phyloP scores from a whole-genome alignment of 2,329 filamentous ascomycete species.

The Pestalotiopsis sp. region DNA sequence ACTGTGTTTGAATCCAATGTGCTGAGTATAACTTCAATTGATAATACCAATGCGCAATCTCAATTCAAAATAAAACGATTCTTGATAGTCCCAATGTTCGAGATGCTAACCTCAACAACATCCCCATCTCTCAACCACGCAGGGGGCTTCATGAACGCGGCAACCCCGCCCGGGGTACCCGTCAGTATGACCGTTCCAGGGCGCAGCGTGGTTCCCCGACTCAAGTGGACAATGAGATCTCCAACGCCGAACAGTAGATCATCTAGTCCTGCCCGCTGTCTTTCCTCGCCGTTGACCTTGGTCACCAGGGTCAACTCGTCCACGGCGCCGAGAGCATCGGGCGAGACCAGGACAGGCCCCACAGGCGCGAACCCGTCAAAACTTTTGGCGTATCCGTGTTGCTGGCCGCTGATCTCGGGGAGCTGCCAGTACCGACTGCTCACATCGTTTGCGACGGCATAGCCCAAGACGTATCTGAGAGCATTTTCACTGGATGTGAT shows the following conservation, averaged over 20 bases:
- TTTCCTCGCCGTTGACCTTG: constrained; percentile 51
- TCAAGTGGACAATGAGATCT: not conserved
- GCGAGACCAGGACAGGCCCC: constrained; percentile 53
- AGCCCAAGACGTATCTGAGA: constrained; percentile 63
- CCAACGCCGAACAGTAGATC: constrained; percentile 22
- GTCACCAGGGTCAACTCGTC: constrained; percentile 43
- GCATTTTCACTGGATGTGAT: constrained; percentile 54
- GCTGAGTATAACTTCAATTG: no score
- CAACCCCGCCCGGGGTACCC: constrained; percentile 1
- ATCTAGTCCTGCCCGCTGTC: constrained; percentile 53
- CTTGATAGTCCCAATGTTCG: not conserved
- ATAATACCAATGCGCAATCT: no score
- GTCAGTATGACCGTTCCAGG: constrained; percentile 1
- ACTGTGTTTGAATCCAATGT: no score
- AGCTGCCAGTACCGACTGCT: constrained; percentile 61
- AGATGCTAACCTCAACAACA: not conserved
- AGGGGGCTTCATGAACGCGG: not conserved
- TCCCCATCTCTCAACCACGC: not conserved
- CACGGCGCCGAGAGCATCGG: constrained; percentile 42
- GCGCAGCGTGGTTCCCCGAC: not conserved
- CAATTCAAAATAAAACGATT: not conserved
- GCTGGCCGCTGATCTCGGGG: constrained; percentile 40
- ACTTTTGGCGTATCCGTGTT: constrained; percentile 63
- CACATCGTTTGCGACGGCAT: constrained; percentile 66
- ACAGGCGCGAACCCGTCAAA: constrained; percentile 60